Conservation (phyloP, 352 stramenopile genomes). For the Phytopythium mirpurense region DNA sequence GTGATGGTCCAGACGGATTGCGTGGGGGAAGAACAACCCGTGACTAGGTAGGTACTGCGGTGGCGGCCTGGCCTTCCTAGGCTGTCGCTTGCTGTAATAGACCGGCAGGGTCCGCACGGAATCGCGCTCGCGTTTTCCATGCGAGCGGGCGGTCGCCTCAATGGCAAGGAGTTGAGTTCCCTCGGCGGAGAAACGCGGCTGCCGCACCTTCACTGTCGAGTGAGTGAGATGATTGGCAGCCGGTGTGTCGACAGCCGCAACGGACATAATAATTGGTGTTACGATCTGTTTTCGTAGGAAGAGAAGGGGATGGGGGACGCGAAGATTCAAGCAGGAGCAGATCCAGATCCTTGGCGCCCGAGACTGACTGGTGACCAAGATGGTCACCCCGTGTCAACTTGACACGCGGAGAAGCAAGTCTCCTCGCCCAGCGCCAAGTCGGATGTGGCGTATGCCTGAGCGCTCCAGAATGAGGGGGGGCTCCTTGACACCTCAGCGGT, state of each 20-base stretch:
- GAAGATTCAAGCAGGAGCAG: conserved; percentile 6
- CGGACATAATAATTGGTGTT: conserved; percentile 7
- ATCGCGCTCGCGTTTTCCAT: neutral
- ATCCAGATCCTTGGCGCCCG: too few relatives aligned
- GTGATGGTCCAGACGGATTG: neutral
- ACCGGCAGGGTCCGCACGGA: neutral
- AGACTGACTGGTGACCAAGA: neutral
- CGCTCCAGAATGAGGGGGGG: too few relatives aligned
- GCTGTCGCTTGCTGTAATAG: too few relatives aligned
- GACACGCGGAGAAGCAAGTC: too few relatives aligned
- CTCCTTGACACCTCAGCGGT: too few relatives aligned
- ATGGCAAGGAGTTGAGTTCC: too few relatives aligned
- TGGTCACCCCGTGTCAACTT: too few relatives aligned
- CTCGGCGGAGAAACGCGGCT: neutral
- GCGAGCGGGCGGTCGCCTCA: too few relatives aligned
- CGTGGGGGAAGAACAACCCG: conserved; percentile 1
- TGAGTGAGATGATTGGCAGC: too few relatives aligned
- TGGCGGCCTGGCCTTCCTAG: neutral
- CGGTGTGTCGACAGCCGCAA: neutral
- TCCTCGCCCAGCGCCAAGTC: too few relatives aligned
- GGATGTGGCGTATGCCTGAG: too few relatives aligned
- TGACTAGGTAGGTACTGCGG: too few relatives aligned
- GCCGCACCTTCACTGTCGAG: neutral
- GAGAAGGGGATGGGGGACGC: neutral
- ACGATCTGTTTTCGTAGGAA: neutral